Base-by-base conservation (phyloP, 2,329 filamentous ascomycete species). In the Ascochyta viciae-villosae region DNA sequence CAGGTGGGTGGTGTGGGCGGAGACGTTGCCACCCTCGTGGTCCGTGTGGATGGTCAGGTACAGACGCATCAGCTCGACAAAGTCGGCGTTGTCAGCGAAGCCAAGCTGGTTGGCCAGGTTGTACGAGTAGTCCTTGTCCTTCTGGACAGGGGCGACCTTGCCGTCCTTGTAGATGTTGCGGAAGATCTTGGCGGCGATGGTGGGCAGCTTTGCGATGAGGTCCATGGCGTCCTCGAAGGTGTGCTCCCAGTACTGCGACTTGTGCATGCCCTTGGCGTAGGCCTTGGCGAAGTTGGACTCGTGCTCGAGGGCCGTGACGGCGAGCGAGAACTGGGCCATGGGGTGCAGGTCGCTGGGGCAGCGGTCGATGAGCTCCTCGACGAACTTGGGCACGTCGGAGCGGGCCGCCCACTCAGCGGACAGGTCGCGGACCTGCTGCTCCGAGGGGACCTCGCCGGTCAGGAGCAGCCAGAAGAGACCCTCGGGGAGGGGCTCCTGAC, bases 81-180 rank as follows among this genome's bases (percentile, higher is more conserved):
- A 99, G 85, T 98, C 94, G 74, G 87, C 84, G 88, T 99, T 98
- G 74, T 89, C 87, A 72, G 90, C 90, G 79, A 95, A 99, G 74
- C 95, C 95, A 72, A 99, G 92, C 88, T 96, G 92, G 88, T 98
- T 98, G 82, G 95, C 93, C 79, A 99, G 91, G 90, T 99, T 99
- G 91, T 89, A 99, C 73, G 89, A 87, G 85, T 97, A 99, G 79
- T 99, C 95, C 90, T 98, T 95, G 84, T 98, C 94, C 87, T 96
- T 96, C 86, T 98, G 89, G 78, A 96, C 87, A 52, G 92, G 79
- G 59, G 92, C 91, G 68, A 99, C 94, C 89, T 98, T 98, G 83
- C 95, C 95, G 76, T 96, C 95, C 89, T 98, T 97, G 91, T 96
- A 99, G 79, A 98, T 89, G 81, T 99, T 99, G 85, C 96, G 95